Conservation (phyloP, 75 land plant genomes). For the Selaginella tamariscina region DNA sequence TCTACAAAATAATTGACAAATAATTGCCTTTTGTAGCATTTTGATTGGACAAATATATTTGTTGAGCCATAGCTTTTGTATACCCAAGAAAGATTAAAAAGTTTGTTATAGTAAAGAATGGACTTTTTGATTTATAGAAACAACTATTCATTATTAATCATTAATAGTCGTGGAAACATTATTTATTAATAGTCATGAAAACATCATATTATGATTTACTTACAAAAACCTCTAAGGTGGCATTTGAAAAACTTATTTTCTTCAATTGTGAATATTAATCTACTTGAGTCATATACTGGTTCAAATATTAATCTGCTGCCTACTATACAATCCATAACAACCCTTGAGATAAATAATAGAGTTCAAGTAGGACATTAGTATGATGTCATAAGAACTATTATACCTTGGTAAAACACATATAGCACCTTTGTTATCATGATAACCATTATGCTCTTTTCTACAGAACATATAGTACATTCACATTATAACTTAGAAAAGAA, state of each 20-base stretch:
- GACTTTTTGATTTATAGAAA: neutral
- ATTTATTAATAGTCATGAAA: neutral
- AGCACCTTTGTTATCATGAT: neutral
- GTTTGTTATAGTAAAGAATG: neutral
- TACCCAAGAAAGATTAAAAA: neutral
- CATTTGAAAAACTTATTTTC: neutral
- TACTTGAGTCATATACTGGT: neutral
- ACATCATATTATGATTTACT: neutral
- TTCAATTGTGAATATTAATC: neutral
- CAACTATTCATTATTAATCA: neutral
- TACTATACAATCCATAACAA: neutral
- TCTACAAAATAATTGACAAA: neutral
- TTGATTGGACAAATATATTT: neutral
- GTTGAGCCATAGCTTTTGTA: neutral
- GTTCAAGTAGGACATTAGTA: neutral
- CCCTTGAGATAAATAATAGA: neutral
- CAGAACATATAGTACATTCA: neutral
- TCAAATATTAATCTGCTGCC: neutral
- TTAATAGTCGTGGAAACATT: neutral
- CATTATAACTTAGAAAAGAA: neutral
- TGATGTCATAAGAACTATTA: neutral
- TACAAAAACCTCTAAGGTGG: neutral
- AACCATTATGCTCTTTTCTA: neutral
- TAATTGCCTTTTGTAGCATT: neutral
- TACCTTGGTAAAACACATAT: neutral